A percentile compares a stretch with the other conserved stretches of the same genome.
phyloP scores from a whole-genome alignment of 352 stramenopile genomes.

The Globisporangium acanthophoron region DNA sequence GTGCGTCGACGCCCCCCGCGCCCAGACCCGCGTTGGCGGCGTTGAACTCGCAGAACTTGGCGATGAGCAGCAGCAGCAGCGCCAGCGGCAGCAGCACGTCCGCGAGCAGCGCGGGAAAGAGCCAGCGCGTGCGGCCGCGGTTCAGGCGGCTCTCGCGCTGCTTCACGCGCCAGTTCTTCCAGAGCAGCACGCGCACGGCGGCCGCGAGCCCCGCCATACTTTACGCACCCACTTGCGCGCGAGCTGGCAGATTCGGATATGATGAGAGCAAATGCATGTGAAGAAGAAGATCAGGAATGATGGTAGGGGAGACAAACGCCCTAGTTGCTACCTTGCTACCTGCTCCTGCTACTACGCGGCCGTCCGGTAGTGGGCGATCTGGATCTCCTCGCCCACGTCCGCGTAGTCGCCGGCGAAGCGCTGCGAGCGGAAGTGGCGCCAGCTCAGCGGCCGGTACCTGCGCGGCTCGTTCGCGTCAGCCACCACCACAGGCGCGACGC shows the following conservation, averaged over 20 bases:
- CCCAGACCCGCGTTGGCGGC: background rate
- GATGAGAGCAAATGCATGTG: too few relatives aligned
- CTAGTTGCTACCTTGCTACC: background rate
- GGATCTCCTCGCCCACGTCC: conserved; percentile 90
- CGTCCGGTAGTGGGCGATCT: conserved; percentile 78
- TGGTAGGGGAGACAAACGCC: background rate
- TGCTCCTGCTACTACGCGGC: background rate
- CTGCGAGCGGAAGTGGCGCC: conserved; percentile 83
- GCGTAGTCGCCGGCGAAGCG: conserved; percentile 90
- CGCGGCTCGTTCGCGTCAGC: conserved; percentile 5
- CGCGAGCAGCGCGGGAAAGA: conserved; percentile 61
- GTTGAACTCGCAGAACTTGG: conserved; percentile 56
- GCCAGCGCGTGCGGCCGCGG: conserved; percentile 32
- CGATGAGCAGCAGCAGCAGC: conserved; percentile 53
- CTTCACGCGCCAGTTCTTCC: conserved; percentile 83
- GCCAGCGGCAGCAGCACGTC: conserved; percentile 65
- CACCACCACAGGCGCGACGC: conserved; percentile 42
- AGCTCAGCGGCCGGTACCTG: conserved; percentile 70
- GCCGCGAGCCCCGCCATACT: conserved; percentile 14
- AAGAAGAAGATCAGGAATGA: background rate
- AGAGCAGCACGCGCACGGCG: conserved; percentile 52
- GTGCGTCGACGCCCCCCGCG: background rate
- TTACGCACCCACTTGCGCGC: background rate
- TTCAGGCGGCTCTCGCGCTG: conserved; percentile 77
- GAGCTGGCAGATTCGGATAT: too few relatives aligned